phyloP scores from a whole-genome alignment of 208 protist genomes.

The Wallacemonas collosoma region DNA sequence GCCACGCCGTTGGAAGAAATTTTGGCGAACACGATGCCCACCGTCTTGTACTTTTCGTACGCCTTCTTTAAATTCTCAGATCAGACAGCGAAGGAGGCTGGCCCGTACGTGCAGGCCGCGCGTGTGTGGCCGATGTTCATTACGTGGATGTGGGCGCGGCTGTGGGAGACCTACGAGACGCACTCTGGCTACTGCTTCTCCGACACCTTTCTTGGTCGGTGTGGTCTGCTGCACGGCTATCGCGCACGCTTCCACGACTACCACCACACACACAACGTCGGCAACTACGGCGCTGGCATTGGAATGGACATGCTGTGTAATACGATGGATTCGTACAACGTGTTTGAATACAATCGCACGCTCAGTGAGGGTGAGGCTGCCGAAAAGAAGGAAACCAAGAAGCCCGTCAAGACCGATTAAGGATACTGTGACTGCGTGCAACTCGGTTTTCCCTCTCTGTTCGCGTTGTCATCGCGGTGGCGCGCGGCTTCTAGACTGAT shows the following conservation, averaged over 20 bases:
- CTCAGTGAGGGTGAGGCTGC: background rate
- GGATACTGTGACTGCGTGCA: too few species aligned
- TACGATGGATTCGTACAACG: slow-evolving; percentile 52
- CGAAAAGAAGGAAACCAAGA: background rate
- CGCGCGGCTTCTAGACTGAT: too few species aligned
- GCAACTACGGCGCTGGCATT: slow-evolving; percentile 50
- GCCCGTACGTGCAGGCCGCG: slow-evolving; percentile 19
- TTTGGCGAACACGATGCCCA: slow-evolving; percentile 45
- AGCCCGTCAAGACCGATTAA: too few species aligned
- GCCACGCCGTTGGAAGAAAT: slow-evolving; percentile 45
- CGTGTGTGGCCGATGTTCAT: slow-evolving; percentile 48
- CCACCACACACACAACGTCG: slow-evolving; percentile 70
- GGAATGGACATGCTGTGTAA: slow-evolving; percentile 54
- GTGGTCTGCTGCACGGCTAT: slow-evolving; percentile 49
- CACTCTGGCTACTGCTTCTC: slow-evolving; percentile 72
- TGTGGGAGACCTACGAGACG: slow-evolving; percentile 63
- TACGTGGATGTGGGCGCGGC: slow-evolving; percentile 47
- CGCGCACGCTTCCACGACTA: slow-evolving; percentile 69
- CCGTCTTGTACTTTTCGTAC: slow-evolving; percentile 40
- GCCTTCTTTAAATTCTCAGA: slow-evolving; percentile 39
- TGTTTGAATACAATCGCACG: slow-evolving; percentile 12
- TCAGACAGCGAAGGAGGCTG: background rate
- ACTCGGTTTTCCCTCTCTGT: slow-evolving; percentile 1
- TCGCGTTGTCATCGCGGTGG: background rate
- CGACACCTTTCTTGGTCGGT: slow-evolving; percentile 38